A percentile compares a stretch with the other conserved stretches of the same genome.
phyloP scores from a whole-genome alignment of 176 grass and related monocot species.

The Eremochloa ophiuroides region DNA sequence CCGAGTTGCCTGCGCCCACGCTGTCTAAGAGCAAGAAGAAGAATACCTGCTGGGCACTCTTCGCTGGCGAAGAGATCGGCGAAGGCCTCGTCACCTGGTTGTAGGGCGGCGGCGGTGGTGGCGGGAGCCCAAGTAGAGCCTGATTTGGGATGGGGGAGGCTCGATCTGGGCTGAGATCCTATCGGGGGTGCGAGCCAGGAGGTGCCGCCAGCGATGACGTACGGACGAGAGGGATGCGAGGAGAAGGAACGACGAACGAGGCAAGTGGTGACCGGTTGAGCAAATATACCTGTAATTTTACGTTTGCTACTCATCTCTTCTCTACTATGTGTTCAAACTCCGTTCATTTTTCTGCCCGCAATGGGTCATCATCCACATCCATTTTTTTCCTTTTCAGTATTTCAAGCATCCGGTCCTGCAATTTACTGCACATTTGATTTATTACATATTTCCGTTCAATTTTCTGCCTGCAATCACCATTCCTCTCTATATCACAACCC shows the following conservation, averaged over 20 bases:
- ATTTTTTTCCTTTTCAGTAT: too few relatives aligned
- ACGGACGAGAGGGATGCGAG: background rate
- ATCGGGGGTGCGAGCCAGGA: background rate
- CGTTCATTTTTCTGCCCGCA: too few relatives aligned
- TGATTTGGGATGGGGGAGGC: background rate
- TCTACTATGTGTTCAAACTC: too few relatives aligned
- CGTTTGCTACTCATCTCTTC: background rate
- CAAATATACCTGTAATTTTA: background rate
- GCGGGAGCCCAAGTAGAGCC: background rate
- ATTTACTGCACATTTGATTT: too few relatives aligned
- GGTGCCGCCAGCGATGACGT: background rate
- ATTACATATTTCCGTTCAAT: too few relatives aligned
- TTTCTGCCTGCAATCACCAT: too few relatives aligned
- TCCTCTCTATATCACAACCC: too few relatives aligned
- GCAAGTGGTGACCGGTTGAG: background rate
- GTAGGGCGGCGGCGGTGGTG: background rate
- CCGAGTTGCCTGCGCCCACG: too few relatives aligned
- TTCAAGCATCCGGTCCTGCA: too few relatives aligned
- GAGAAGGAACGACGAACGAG: background rate
- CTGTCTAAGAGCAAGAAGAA: too few relatives aligned
- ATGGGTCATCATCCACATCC: too few relatives aligned
- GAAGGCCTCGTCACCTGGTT: background rate
- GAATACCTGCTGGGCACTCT: background rate
- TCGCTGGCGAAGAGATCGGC: background rate
- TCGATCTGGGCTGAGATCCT: background rate